A percentile compares a stretch with the other conserved stretches of the same genome.
phyloP scores from a whole-genome alignment of 768 basidiomycete genomes.

The Suillus occidentalis region DNA sequence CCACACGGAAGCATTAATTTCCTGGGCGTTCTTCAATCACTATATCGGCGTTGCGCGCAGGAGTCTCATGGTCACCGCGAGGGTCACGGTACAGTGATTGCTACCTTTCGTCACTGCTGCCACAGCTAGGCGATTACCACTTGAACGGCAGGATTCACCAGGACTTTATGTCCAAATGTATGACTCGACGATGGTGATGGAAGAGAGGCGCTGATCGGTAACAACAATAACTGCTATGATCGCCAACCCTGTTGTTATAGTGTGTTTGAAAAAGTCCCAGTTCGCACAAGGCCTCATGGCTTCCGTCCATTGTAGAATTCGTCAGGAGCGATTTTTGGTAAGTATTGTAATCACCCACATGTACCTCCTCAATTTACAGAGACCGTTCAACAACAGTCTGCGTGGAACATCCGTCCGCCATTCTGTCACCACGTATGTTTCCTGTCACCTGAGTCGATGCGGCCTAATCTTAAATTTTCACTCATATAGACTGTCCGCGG shows the following conservation, averaged over 20 bases:
- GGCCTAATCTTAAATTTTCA: not conserved
- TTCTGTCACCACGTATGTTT: not conserved
- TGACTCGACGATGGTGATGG: not conserved
- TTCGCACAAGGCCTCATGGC: not conserved
- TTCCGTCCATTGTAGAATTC: not conserved
- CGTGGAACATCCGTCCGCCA: no score
- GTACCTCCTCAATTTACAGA: not conserved
- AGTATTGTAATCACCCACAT: not conserved
- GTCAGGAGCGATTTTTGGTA: not conserved
- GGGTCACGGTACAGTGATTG: not conserved
- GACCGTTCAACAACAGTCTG: not conserved
- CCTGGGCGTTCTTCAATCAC: not conserved
- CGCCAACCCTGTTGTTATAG: not conserved
- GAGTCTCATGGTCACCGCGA: not conserved
- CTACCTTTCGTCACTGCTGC: not conserved
- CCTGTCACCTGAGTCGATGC: not conserved
- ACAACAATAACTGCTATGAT: not conserved
- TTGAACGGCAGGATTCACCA: not conserved
- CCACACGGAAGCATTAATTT: not conserved
- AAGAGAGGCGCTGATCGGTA: not conserved
- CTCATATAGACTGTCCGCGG: not conserved
- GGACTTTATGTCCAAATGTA: not conserved
- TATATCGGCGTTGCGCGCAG: constrained; percentile 2
- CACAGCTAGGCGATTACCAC: not conserved
- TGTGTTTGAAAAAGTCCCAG: not conserved